These are phyloP conservation scores for Penstemon eatonii DNA, from an alignment of 257 asterid species.

Conservation along the genomic window DNA sequence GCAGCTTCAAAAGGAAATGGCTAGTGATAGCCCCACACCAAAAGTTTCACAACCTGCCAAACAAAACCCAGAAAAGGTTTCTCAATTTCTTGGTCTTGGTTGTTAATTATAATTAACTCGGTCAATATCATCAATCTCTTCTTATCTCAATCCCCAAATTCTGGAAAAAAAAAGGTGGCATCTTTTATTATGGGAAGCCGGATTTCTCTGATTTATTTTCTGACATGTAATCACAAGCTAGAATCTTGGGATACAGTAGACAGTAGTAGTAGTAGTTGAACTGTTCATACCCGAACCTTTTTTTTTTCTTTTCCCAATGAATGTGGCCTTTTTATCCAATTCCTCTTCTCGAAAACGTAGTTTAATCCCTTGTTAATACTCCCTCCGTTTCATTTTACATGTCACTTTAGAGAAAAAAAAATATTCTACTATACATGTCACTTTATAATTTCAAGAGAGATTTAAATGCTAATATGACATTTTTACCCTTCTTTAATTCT, in stretches of 20 bases:
- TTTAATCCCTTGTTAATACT: conserved; percentile 40
- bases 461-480: no score
- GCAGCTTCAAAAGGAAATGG: conserved; percentile 45
- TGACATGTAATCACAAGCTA: conserved; percentile 46
- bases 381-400: no score
- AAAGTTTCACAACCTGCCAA: conserved; percentile 44
- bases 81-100: neutral
- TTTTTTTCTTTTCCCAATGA: conserved; percentile 15
- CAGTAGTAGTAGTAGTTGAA: neutral
- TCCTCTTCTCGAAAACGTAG: conserved; percentile 35
- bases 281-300: neutral
- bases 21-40: conserved; percentile 40
- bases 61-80: conserved; percentile 61
- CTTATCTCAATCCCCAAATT: conserved; percentile 30
- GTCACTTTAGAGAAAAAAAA: no score
- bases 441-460: no score
- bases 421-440: no score
- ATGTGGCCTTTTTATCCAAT: neutral
- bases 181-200: conserved; percentile 27
- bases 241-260: conserved; percentile 48
- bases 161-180: neutral
- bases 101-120: conserved; percentile 28
- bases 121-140: conserved; percentile 39
- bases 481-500: no score
- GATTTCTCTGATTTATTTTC: conserved; percentile 25